Percentiles rank a stretch among this genome's conserved stretches.
phyloP scores from a whole-genome alignment of 2,329 filamentous ascomycete genomes.

The Microdochium bolleyi region DNA sequence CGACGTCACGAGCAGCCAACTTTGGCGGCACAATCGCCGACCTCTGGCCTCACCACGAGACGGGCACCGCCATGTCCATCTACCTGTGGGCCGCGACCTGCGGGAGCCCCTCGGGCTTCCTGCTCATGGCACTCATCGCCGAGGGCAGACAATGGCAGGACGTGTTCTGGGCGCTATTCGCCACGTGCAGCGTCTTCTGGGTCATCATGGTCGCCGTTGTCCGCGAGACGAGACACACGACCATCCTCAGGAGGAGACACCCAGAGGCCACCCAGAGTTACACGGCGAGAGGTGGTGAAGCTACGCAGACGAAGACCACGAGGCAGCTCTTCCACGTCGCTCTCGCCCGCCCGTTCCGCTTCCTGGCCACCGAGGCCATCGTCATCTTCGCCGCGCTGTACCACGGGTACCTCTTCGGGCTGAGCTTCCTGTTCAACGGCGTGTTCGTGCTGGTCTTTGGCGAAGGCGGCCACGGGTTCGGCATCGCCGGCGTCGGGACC shows the following conservation, averaged over 20 bases:
- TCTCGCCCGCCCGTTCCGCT: constrained; percentile 36
- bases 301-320: too few relatives aligned
- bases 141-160: constrained; percentile 30
- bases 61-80: constrained; percentile 23
- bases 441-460: constrained; percentile 41
- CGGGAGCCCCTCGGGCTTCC: constrained; percentile 34
- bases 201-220: constrained; percentile 28
- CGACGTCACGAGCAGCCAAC: constrained; percentile 19
- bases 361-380: constrained; percentile 36
- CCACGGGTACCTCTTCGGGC: constrained; percentile 38
- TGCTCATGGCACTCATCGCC: constrained; percentile 35
- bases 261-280: too few relatives aligned
- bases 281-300: too few relatives aligned
- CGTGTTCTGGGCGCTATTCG: constrained; percentile 36
- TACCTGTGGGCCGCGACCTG: constrained; percentile 36
- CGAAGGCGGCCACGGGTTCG: constrained; percentile 28
- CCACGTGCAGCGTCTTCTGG: constrained; percentile 33
- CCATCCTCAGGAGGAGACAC: constrained; percentile 35
- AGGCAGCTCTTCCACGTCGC: constrained; percentile 30
- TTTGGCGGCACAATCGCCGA: constrained; percentile 36
- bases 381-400: constrained; percentile 37
- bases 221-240: constrained; percentile 34
- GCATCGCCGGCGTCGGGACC: constrained; percentile 27
- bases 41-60: constrained; percentile 30
- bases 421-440: constrained; percentile 40